Conservation (phyloP, 345 rosid genomes). For the rapeseed (Brassica napus) region Da-Ae NC_063448.1:22484001-22484500, state of each 20-base stretch:
- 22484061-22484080: conserved; percentile 35
- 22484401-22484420: conserved; percentile 61
- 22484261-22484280: conserved; percentile 47
- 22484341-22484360: conserved; percentile 40
- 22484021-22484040: conserved; percentile 28
- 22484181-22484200: conserved; percentile 31
- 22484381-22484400: conserved; percentile 74
- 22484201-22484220: conserved; percentile 12
- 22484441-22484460: not conserved
- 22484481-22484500: conserved; percentile 57
- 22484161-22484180: conserved; percentile 11
- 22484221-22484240: conserved; percentile 20
- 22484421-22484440: not conserved
- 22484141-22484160: not conserved
- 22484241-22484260: conserved; percentile 13
- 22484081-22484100: conserved; percentile 30
- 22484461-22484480: not conserved
- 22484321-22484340: conserved; percentile 34
- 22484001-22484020: conserved; percentile 4
- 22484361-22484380: conserved; percentile 74
- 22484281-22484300: conserved; percentile 35
- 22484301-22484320: conserved; percentile 35
- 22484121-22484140: conserved; percentile 29
- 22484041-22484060: not conserved
- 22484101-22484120: not conserved